Evolutionary conservation across 164 flowering plant species (phyloP), one percentile per base, ranked within the genome.

Genomic region (Stephania cephalantha): DNA sequence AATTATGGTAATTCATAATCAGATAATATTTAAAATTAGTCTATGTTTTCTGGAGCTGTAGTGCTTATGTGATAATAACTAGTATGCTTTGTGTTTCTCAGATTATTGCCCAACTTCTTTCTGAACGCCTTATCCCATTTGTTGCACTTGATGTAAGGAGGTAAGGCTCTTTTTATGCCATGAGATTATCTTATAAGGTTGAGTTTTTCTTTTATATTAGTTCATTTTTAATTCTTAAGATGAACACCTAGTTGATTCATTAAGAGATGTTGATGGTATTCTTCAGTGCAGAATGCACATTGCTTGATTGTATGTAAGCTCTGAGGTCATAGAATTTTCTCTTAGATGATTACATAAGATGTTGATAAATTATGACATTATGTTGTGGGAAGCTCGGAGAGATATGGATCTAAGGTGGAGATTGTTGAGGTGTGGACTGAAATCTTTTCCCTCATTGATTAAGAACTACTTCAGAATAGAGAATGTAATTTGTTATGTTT

Each of bases 131-230:
- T 13, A 96, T 96, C 80, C 99, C 99, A 72, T 96, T 96, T 85
- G 99, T 96, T 82, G 99, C 99, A 46, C 98, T 96, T 77, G 99
- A 96, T 84, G 98, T 96, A 77, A 88, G 96, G 81, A 96, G 98
- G 99, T 94, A 85, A 80, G 52, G 3, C 66, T 64, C 73, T 69
- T 48, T 31, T 8, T 78, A 17, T 11, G 30, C 65, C 65, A 18
- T 8, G 22, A 7, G 11, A 17, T 29, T 15, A 61, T 2, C 42
- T 35, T 2, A 25, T 65, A 31, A 25, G 5, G 15, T 46, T 30
- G 73, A 29, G 8, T 63, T 76, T 29, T 30, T 17, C 46, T 46
- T 71, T 58, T 1, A 17, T 17, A 42, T 20, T 63, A 7, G 4
- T 35, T 2, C 4, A 4, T 35, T 35, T 35, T 35, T 35, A 35